A percentile compares a stretch with the other conserved stretches of the same genome.
phyloP scores from a whole-genome alignment of 1,284 basidiomycete species.

The Ceratobasidium sp. region DNA sequence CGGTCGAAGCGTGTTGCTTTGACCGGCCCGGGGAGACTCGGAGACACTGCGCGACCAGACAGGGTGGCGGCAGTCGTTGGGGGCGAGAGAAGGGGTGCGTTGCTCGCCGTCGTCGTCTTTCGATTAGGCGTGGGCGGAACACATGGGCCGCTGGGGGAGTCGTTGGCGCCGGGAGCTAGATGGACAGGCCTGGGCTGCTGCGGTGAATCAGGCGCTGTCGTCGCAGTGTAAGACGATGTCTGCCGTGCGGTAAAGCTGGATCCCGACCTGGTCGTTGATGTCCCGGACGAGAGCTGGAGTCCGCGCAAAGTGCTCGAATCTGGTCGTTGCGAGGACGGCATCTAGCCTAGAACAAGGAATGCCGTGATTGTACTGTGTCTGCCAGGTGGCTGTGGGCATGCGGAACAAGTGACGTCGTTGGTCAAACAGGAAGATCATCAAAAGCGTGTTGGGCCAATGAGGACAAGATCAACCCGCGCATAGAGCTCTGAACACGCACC shows the following conservation, averaged over 20 bases:
- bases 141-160: background rate
- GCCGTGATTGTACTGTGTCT: background rate
- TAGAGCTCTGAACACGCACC: background rate
- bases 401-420: conserved; percentile 29
- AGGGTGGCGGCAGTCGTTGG: background rate
- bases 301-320: background rate
- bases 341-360: background rate
- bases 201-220: background rate
- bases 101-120: background rate
- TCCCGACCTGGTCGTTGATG: background rate
- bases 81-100: conserved; percentile 1
- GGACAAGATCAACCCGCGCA: background rate
- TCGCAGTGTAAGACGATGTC: background rate
- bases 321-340: conserved; percentile 14
- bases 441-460: background rate
- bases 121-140: background rate
- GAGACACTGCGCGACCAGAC: background rate
- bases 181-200: background rate
- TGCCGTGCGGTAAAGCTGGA: conserved; percentile 1
- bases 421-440: background rate
- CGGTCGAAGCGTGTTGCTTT: conserved; percentile 34
- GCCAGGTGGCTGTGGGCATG: conserved; percentile 28
- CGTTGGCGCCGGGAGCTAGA: background rate
- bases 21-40: too few relatives aligned
- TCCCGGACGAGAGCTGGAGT: conserved; percentile 15